phyloP scores from a whole-genome alignment of 768 basidiomycete genomes.

The Galerina sulciceps region DNA sequence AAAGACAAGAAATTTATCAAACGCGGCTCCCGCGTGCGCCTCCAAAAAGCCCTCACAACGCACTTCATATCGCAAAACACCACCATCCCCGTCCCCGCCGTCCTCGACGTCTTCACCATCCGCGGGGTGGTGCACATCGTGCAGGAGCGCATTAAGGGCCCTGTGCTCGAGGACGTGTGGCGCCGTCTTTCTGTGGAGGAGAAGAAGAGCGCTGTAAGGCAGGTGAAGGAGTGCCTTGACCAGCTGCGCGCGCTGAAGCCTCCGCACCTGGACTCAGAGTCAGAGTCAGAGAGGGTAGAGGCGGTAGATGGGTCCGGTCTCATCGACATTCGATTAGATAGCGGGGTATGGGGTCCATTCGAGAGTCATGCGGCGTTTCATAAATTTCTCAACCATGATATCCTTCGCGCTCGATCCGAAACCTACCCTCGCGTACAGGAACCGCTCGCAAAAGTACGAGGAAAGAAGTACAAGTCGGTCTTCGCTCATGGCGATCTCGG shows the following conservation, averaged over 20 bases:
- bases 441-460: conserved; percentile 1
- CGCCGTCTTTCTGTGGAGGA: conserved; percentile 3
- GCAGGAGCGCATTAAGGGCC: conserved; percentile 16
- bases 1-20: conserved; percentile 1
- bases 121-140: conserved; percentile 11
- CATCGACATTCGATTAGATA: conserved; percentile 9
- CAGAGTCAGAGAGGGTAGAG: conserved; percentile 11
- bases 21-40: background rate
- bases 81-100: conserved; percentile 15
- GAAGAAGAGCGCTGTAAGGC: conserved; percentile 6
- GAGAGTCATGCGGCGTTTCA: conserved; percentile 8
- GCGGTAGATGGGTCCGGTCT: conserved; percentile 10
- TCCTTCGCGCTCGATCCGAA: background rate
- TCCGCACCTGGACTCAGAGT: too few species aligned
- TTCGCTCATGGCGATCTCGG: conserved; percentile 23
- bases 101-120: conserved; percentile 17
- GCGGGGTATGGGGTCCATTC: conserved; percentile 15
- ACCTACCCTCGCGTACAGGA: conserved; percentile 8
- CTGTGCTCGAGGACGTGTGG: conserved; percentile 18
- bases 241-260: conserved; percentile 19
- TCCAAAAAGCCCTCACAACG: conserved; percentile 15
- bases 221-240: conserved; percentile 15
- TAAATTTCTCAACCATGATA: background rate
- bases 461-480: conserved; percentile 9
- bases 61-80: conserved; percentile 15